phyloP scores from a whole-genome alignment of 2,329 filamentous ascomycete species.

The Allantophomopsis cytisporea region DNA sequence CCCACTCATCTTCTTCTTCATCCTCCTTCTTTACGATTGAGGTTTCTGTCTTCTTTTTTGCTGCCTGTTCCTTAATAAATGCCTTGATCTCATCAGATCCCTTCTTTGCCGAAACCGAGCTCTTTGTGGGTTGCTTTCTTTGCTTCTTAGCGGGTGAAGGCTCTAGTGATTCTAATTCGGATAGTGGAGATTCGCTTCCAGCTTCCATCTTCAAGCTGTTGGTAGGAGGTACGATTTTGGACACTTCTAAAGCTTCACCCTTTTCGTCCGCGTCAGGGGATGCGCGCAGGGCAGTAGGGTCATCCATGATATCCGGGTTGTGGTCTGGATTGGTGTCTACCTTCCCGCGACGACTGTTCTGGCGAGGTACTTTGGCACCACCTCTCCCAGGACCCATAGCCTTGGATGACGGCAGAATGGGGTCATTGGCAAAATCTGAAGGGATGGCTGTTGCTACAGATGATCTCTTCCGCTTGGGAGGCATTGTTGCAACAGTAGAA shows the following conservation, averaged over 20 bases:
- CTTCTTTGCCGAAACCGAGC: constrained; percentile 17
- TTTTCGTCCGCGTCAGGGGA: constrained; percentile 16
- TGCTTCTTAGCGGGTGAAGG: constrained; percentile 7
- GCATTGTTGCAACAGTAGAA: constrained; percentile 6
- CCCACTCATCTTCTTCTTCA: constrained; percentile 12
- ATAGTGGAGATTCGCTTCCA: constrained; percentile 9
- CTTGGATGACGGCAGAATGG: neutral
- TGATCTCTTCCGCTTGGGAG: constrained; percentile 16
- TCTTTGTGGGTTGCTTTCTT: constrained; percentile 15
- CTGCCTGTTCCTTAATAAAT: constrained; percentile 16
- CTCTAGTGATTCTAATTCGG: constrained; percentile 4
- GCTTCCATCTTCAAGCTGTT: constrained; percentile 8
- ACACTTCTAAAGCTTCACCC: constrained; percentile 12
- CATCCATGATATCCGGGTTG: constrained; percentile 16
- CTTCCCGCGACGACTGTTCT: constrained; percentile 9
- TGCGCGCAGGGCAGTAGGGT: constrained; percentile 15
- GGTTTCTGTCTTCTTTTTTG: constrained; percentile 11
- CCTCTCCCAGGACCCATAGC: no score
- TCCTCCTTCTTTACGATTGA: constrained; percentile 12
- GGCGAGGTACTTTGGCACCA: constrained; percentile 2
- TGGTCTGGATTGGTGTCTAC: constrained; percentile 16
- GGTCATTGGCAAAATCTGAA: no score
- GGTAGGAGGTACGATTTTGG: constrained; percentile 4
- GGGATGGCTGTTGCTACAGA: constrained; percentile 3
- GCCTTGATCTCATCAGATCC: constrained; percentile 17